Evolutionary conservation across 257 asterid genomes (phyloP), one percentile per base, ranked within the genome.

Genomic region (Solanum pennellii): DNA sequence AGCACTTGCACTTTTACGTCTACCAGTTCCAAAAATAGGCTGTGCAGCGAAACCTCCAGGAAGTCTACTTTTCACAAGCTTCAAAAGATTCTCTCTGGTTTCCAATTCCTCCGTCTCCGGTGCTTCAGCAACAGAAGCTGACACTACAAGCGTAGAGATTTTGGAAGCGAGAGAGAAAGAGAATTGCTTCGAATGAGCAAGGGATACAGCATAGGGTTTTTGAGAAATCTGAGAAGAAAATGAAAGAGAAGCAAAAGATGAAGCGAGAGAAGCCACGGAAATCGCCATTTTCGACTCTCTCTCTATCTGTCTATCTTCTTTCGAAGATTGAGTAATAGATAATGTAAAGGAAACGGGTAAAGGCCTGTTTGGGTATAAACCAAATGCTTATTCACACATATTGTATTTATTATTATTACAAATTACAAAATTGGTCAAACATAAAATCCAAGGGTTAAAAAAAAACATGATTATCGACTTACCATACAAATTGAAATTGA

Each of bases 11-110:
- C 94, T 91, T 89, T 97, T 97, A 88, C 99, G 87, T 86, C 99
- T 95, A 44, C 99, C 98, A 31, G 98, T 97, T 56, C 99, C 99
- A 69, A 94, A 86, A 10, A 95, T 91, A 25, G 87, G 93, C 93
- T 97, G 99, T 47, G 99, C 98, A 0, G 98, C 99, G 76, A 97
- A 96, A 23, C 99, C 99, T 6, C 99, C 98, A 0, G 99, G 98
- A 68, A 97, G 98, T 87, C 98, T 92, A 9, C 99, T 90, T 86
- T 97, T 96, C 23, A 97, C 99, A n/a, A 90, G 83, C 68, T 91
- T 89, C 90, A 90, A 89, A 87, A 97, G 85, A 87, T 95, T 97
- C 9, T 66, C 93, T 20, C 45, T 31, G 0, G 98, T 88, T 83
- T 93, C 98, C 25, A 91, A 29, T 5, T 89, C 94, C 86, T 39